Evolutionary conservation across 2,329 filamentous ascomycete species (phyloP), one percentile per base, ranked within the genome.

Genomic region (Polychaeton citri): DNA sequence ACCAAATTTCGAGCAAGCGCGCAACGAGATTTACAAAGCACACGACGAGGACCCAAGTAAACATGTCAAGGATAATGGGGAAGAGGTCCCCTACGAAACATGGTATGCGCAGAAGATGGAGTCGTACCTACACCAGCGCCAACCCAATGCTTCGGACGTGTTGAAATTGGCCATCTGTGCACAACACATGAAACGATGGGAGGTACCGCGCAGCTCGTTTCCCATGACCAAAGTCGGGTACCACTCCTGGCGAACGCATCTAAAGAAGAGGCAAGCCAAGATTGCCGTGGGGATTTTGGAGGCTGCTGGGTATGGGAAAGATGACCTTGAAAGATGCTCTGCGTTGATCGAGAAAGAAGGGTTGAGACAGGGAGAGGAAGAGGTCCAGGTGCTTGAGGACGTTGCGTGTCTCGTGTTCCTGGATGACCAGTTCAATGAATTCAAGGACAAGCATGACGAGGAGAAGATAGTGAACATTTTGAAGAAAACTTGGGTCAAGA

Each of bases 331-430:
- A 38, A 65, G 76, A 21, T 73, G 88, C 1, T 80, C 71, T 2
- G 68, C 70, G n/a, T 60, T 90, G 57, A 79, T 93, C 36, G 68
- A 81, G 42, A 92, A 93, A 60, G 81, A 90, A 54, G 75, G 76
- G 37, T 60, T 92, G 46, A 69, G 68, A 51, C 61, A 63, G 36
- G 64, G 67, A 39, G 71, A 76, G 39, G 65, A 68, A 40, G 79
- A 85, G 55, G 76, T 79, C 37, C 81, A 88, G 64, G 68, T 74
- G 5, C 65, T 93, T 42, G 85, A 92, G 63, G 85, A 92, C 60
- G 81, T 85, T 32, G 85, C 85, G 3, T 92, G 84, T 53, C 61
- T 93, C 37, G 84, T 92, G 19, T 93, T 93, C 55, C 61, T 93
- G 45, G 84, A 90, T 54, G 83, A 88, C 54, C 81, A 90, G 53